phyloP scores from a whole-genome alignment of 75 land plant genomes.

The Selaginella tamariscina region DNA sequence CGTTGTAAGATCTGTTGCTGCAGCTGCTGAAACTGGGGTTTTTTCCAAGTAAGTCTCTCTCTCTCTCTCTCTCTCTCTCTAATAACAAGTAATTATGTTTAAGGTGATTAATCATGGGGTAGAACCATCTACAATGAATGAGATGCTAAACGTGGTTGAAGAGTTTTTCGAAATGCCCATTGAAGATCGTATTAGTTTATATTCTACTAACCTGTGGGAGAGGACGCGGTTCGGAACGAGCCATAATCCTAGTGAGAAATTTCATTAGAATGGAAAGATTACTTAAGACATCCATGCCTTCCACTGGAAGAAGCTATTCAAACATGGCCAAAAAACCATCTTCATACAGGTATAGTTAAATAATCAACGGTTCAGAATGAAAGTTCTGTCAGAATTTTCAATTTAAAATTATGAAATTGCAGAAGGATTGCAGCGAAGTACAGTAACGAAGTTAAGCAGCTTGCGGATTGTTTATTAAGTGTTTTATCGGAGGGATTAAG shows the following conservation, averaged over 20 bases:
- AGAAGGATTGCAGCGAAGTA: background rate
- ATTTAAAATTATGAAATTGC: background rate
- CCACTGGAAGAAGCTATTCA: background rate
- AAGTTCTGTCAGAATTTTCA: background rate
- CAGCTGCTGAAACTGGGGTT: background rate
- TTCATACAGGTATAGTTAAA: conserved; percentile 3
- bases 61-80: background rate
- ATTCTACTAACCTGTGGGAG: background rate
- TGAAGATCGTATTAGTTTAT: background rate
- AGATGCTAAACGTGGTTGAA: background rate
- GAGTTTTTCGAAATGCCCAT: conserved; percentile 3
- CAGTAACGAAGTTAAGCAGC: background rate
- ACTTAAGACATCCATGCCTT: background rate
- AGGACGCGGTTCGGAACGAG: background rate
- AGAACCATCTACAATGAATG: background rate
- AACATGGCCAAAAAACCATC: background rate
- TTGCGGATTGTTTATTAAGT: background rate
- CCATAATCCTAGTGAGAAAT: background rate
- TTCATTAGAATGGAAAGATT: conserved; percentile 6
- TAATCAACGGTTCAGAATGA: background rate
- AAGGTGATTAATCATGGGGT: conserved; percentile 12
- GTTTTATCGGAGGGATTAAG: background rate
- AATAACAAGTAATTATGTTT: background rate
- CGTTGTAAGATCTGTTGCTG: background rate
- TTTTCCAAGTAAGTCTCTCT: background rate